These are phyloP conservation scores for Aspergillus japonicus DNA, from an alignment of 2,329 filamentous ascomycete species.

Conservation along the genomic window DNA sequence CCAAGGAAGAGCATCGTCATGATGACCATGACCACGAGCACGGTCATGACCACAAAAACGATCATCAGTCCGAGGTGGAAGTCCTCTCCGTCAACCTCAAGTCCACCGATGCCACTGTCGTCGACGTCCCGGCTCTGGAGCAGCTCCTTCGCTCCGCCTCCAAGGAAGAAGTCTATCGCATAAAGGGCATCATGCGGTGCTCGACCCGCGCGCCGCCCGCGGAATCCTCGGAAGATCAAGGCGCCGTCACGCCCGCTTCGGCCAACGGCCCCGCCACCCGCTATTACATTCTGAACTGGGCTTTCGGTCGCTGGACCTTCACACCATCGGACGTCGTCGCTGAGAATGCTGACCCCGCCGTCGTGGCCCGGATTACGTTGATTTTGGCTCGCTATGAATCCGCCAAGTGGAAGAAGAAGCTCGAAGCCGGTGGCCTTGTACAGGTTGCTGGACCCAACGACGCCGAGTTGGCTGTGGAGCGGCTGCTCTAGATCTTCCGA, in stretches of 20 bases:
- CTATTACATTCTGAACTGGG: constrained; percentile 95
- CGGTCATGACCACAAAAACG: constrained; percentile 40
- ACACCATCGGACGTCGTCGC: constrained; percentile 55
- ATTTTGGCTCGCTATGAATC: constrained; percentile 50
- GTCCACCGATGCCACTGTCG: constrained; percentile 45
- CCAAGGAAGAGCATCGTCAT: constrained; percentile 42
- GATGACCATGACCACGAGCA: constrained; percentile 34
- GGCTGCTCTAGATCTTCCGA: constrained; percentile 28
- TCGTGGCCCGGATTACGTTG: constrained; percentile 45
- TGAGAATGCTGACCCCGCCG: constrained; percentile 30
- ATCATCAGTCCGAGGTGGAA: constrained; percentile 84
- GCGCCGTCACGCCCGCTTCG: constrained; percentile 13
- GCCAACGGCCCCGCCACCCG: constrained; percentile 37
- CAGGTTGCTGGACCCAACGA: constrained; percentile 22
- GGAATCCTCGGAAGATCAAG: constrained; percentile 47
- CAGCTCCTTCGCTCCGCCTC: constrained; percentile 69
- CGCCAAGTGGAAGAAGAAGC: constrained; percentile 50
- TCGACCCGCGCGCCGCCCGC: constrained; percentile 43
- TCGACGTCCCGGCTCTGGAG: constrained; percentile 61
- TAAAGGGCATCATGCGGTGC: constrained; percentile 68
- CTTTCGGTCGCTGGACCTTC: constrained; percentile 93
- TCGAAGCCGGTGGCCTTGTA: constrained; percentile 43
- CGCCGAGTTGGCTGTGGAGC: constrained; percentile 34
- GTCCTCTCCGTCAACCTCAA: constrained; percentile 78
- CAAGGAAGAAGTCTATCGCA: constrained; percentile 93